Percentiles rank a stretch among this genome's conserved stretches.
These are phyloP conservation scores for Paraphoma chrysanthemicola DNA, from an alignment of 2,329 filamentous ascomycete genomes.

Conservation along the genomic window DNA sequence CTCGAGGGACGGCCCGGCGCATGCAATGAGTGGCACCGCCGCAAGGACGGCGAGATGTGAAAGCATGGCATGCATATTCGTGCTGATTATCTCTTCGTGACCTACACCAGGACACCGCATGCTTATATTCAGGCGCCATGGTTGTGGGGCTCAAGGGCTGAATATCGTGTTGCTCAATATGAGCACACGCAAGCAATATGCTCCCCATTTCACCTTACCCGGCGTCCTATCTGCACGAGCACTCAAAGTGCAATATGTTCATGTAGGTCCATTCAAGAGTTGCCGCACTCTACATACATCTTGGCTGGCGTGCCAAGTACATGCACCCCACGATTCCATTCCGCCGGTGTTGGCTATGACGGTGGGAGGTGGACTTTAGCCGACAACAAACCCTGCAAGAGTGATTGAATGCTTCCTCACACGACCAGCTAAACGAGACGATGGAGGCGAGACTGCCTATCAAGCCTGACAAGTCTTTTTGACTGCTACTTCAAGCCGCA, in stretches of 20 bases:
- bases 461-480: too few relatives aligned
- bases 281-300: conserved; percentile 18
- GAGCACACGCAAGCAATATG: not conserved
- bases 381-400: not conserved
- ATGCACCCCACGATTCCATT: conserved; percentile 30
- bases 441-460: too few relatives aligned
- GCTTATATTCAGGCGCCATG: not conserved
- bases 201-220: conserved; percentile 1
- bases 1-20: conserved; percentile 20
- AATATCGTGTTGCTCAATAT: conserved; percentile 9
- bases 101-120: not conserved
- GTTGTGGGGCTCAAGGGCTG: conserved; percentile 3
- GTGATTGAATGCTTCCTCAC: too few relatives aligned
- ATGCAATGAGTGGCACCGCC: conserved; percentile 11
- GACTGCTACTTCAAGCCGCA: too few relatives aligned
- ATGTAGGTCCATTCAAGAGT: conserved; percentile 6
- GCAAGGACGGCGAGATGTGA: conserved; percentile 17
- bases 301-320: conserved; percentile 20
- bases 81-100: not conserved
- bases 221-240: conserved; percentile 5
- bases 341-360: conserved; percentile 8
- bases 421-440: too few relatives aligned
- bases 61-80: conserved; percentile 15
- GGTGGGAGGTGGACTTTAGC: not conserved
- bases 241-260: conserved; percentile 4